Conservation (phyloP, 2,329 filamentous ascomycete species). For the Neodidymelliopsis sp. region DNA sequence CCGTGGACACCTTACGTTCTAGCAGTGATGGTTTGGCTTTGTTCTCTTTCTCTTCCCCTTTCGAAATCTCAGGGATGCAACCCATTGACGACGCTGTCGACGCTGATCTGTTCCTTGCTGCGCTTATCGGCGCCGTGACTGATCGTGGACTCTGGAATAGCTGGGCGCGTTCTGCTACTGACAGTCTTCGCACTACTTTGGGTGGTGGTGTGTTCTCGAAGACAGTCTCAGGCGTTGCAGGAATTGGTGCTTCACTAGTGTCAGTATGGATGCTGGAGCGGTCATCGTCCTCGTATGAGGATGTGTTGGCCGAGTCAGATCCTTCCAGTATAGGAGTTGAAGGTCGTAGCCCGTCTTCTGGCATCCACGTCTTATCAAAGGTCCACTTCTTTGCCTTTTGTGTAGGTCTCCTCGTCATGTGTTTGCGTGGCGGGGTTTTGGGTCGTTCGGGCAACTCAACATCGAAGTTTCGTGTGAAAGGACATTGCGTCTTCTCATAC, state of each 20-base stretch:
- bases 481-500: conserved; percentile 88
- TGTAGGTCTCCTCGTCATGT: conserved; percentile 65
- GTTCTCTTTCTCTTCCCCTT: conserved; percentile 12
- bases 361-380: conserved; percentile 57
- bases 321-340: conserved; percentile 39
- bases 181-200: conserved; percentile 29
- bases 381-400: conserved; percentile 60
- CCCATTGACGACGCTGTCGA: conserved; percentile 28
- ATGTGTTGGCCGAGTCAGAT: conserved; percentile 40
- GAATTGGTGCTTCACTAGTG: conserved; percentile 33
- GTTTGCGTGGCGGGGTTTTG: conserved; percentile 61
- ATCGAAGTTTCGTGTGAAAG: conserved; percentile 79
- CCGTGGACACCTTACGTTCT: conserved; percentile 34
- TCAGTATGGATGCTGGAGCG: conserved; percentile 45
- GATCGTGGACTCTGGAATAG: conserved; percentile 41
- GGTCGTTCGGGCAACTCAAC: conserved; percentile 76
- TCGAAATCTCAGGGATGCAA: conserved; percentile 29
- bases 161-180: conserved; percentile 42
- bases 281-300: conserved; percentile 46
- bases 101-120: conserved; percentile 16
- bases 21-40: conserved; percentile 21
- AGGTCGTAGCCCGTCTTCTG: conserved; percentile 49
- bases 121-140: conserved; percentile 33
- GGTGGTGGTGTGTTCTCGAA: conserved; percentile 24
- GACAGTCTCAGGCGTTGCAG: conserved; percentile 32